Base-by-base conservation (phyloP, 2,329 filamentous ascomycete genomes). In the Parafenestella ontariensis region DNA sequence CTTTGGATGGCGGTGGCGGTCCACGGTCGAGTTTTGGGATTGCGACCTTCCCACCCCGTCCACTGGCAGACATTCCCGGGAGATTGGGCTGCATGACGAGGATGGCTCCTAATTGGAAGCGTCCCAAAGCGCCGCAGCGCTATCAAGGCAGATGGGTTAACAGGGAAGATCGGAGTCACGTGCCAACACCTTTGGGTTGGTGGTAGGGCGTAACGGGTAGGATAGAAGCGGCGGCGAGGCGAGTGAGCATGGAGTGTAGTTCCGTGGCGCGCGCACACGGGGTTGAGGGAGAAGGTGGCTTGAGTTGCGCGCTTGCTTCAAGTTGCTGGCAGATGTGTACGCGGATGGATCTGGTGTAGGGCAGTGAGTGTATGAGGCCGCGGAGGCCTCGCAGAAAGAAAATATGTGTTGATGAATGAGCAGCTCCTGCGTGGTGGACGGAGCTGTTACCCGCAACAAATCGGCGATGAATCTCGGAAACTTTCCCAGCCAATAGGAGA, bases 11-110 rank as follows among this genome's bases (percentile, higher is more conserved):
- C 11, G 43, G 29, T 10, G 18, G 29, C 33, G 7, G 49, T 23
- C 7, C 21, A 24, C 49, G 40, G 13, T 51, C 40, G 41, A 51
- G 49, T 17, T 41, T 45, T 13, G 49, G 49, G 20, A 51, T 51
- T 3, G 49, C 49, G 11, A 51, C 31, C 24, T 51, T 51, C 2
- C 28, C 41, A 15, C 31, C 4, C 41, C 24, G 8, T 24, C 11
- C 37, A 24, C 26, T 8, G 13, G 8, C 7, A n/a, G 37, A 40
- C 20, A 21, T 5, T n/a, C 20, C 20, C 4, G 37, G 20, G 11
- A n/a, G 21, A n/a, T n/a, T 40, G 20, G 5, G 10, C 37, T 40
- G 37, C 37, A 40, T 40, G 18, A 9, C 3, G 37, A 24, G 6
- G 31, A 34, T 17, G 31, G 15, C 9, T 34, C 9, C 31, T n/a